phyloP scores from a whole-genome alignment of 73 alveolate genomes.

The Stentor roeselii region DNA sequence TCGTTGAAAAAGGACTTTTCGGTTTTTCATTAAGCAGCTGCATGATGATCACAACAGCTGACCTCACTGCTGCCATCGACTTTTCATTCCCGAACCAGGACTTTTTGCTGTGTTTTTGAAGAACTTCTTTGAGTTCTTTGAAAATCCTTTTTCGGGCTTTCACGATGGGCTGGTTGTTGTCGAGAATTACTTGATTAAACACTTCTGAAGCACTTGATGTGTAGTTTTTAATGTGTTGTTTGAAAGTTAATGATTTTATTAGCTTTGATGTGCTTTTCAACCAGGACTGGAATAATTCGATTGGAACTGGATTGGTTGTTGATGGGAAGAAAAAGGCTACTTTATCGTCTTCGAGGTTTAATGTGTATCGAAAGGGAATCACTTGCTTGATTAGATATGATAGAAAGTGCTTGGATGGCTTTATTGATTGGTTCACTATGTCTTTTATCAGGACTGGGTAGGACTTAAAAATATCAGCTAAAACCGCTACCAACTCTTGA shows the following conservation, averaged over 20 bases:
- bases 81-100: conserved; percentile 17
- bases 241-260: background rate
- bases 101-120: background rate
- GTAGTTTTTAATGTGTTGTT: background rate
- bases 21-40: background rate
- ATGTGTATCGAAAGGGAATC: conserved; percentile 10
- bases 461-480: conserved; percentile 6
- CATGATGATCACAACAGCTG: background rate
- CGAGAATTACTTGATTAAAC: background rate
- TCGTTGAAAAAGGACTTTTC: conserved; percentile 14
- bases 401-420: background rate
- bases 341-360: background rate
- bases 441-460: conserved; percentile 5
- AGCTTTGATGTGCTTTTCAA: conserved; percentile 9
- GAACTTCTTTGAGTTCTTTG: conserved; percentile 17
- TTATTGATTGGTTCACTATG: background rate
- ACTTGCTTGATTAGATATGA: background rate
- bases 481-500: background rate
- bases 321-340: background rate
- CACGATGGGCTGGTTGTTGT: background rate
- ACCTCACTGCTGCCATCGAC: background rate
- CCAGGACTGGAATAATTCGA: background rate
- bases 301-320: background rate
- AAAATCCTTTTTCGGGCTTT: conserved; percentile 19
- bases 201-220: background rate